Base-by-base conservation (phyloP, 768 basidiomycete species). In the Mycena vitilis region DNA sequence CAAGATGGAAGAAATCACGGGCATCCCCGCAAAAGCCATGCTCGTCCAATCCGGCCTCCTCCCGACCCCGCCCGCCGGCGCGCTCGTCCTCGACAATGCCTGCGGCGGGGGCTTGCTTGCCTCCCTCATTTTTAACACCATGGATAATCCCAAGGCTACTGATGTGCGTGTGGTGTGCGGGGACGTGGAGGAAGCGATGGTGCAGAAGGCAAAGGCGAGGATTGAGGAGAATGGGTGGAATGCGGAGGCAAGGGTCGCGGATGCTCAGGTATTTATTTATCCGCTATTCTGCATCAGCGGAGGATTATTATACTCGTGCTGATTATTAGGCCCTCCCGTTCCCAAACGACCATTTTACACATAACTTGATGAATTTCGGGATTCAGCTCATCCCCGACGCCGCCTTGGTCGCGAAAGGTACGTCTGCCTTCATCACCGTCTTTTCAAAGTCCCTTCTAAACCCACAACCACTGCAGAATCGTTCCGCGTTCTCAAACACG, bases 341-440 rank as follows among this genome's bases (percentile, higher is more conserved):
- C 54, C 55, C 60, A 2, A 56, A 68, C 34, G 25, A 53, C 44
- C 40, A 68, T 23, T 68, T 68, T 56, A 68, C 67, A 1, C 67
- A 68, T 25, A 45, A 40, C 23, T 13, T 63, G 38, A 68, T 63
- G 67, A 68, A 63, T 20, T 68, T 68, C 51, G 67, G 61, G 15
- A 57, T 66, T 7, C 67, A 68, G 34, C 7, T 68, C n/a, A 63
- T 68, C 34, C 61, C 67, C n/a, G 51, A 68, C 34, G 34, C 10
- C 16, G 18, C 4, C 3, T 25, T 59, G 34, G 67, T 38, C 6
- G 11, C 57, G 4, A 63, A 34, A 30, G 12, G n/a, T 30, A 36
- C 22, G 48, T 49, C 12, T 45, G n/a, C n/a, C n/a, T n/a, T n/a
- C n/a, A n/a, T n/a, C n/a, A n/a, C n/a, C n/a, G n/a, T 15, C 13